Conservation (phyloP, 2,329 filamentous ascomycete genomes). For the Colletotrichum cereale region DNA sequence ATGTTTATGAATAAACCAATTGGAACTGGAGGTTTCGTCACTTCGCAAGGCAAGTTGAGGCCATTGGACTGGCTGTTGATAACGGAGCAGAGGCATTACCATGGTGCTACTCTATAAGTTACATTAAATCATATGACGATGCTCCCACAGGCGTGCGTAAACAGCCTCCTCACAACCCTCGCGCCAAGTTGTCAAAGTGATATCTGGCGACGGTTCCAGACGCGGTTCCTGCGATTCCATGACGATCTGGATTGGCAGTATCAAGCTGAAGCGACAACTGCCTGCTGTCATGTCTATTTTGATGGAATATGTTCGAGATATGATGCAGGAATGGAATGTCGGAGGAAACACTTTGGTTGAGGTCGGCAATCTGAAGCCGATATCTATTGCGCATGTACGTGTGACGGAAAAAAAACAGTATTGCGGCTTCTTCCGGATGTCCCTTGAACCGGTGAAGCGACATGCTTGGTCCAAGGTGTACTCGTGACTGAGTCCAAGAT, state of each 20-base stretch:
- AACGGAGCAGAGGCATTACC: neutral
- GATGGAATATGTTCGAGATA: conserved; percentile 66
- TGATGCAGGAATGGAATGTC: conserved; percentile 70
- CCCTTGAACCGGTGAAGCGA: conserved; percentile 50
- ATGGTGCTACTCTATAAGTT: neutral
- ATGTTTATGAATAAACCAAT: too few relatives aligned
- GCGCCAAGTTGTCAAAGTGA: neutral
- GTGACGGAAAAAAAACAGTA: conserved; percentile 43
- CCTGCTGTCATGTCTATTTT: conserved; percentile 57
- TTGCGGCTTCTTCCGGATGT: conserved; percentile 27
- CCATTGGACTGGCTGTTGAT: neutral
- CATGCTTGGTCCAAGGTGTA: conserved; percentile 46
- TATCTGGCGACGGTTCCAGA: neutral
- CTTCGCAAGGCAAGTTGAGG: neutral
- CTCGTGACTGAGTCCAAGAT: conserved; percentile 63
- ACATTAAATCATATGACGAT: too few relatives aligned
- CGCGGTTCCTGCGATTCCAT: conserved; percentile 51
- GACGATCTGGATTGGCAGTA: conserved; percentile 64
- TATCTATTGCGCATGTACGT: conserved; percentile 56
- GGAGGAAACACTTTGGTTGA: conserved; percentile 65
- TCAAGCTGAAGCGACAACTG: conserved; percentile 57
- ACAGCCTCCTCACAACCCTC: neutral
- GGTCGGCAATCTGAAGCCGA: conserved; percentile 62
- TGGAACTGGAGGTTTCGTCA: neutral
- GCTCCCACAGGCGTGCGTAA: neutral